Evolutionary conservation across 257 asterid genomes (phyloP), one percentile per base, ranked within the genome.

Genomic region (Agastache rugosa): DNA sequence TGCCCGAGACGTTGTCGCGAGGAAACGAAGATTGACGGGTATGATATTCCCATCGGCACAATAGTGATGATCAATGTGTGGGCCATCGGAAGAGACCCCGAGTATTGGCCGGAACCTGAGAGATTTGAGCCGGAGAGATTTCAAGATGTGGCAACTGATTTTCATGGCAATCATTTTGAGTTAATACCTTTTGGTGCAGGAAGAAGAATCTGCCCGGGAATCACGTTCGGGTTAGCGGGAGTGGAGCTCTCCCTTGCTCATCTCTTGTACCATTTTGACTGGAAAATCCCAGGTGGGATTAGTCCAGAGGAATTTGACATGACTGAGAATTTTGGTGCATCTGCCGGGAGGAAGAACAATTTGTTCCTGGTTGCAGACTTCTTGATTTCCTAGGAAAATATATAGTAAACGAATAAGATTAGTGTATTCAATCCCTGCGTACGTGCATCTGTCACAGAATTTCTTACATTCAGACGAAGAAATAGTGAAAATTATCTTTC

Each of bases 131-230:
- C 79, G 0, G 73, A 79, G 83, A 73, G 79, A 27, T 81, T 81
- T 23, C 11, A 60, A 58, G 67, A 69, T 15, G 31, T 11, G 8
- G 60, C 64, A 3, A 75, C 63, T 71, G 76, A 78, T 72, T 81
- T 42, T 9, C 77, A 45, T 1, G 81, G 82, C 14, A 63, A 68
- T 8, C 69, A 77, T 25, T 81, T 81, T 34, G 77, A 81, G 68
- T 68, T 71, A 7, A 71, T 79, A 55, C 86, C 83, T 6, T 82
- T 82, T 55, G 79, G 86, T 8, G 72, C 56, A 6, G 83, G 80
- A 9, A 79, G 84, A 62, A 82, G 86, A 74, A 76, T 67, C 2
- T 82, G 86, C 31, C 84, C 80, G 4, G 81, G 81, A 20, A 75
- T 78, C 6, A 41, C 25, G 16, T 82, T 75, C 44, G 79, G 75